Evolutionary conservation across 2,329 filamentous ascomycete species (phyloP).

Genomic region (Myrmaecium sp.): DNA sequence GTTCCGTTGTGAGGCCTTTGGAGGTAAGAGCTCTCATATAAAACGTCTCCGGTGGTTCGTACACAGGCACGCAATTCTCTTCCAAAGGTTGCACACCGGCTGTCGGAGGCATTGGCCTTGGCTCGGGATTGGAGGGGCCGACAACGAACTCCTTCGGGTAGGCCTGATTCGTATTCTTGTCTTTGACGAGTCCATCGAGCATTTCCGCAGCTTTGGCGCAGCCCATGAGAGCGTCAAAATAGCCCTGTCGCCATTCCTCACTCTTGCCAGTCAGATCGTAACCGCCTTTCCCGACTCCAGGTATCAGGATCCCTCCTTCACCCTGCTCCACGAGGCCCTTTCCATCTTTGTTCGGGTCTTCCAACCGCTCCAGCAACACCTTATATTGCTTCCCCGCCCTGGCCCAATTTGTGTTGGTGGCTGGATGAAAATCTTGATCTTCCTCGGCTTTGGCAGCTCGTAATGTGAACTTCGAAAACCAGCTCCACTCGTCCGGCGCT

Average conservation of each 20-base stretch:
- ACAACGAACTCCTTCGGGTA: constrained; percentile 60
- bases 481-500: constrained; percentile 68
- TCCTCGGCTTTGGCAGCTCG: constrained; percentile 46
- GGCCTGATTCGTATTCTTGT: constrained; percentile 46
- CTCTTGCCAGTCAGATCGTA: constrained; percentile 59
- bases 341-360: constrained; percentile 53
- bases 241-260: constrained; percentile 72
- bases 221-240: constrained; percentile 67
- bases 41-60: constrained; percentile 51
- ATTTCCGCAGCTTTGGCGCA: constrained; percentile 63
- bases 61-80: constrained; percentile 57
- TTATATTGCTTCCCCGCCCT: constrained; percentile 43
- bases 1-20: constrained; percentile 58
- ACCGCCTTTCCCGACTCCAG: constrained; percentile 27
- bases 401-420: constrained; percentile 49
- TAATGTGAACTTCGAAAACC: constrained; percentile 49
- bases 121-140: constrained; percentile 69
- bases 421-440: constrained; percentile 37
- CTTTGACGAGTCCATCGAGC: constrained; percentile 61
- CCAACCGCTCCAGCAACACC: constrained; percentile 46
- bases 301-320: constrained; percentile 28
- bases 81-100: constrained; percentile 52
- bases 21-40: constrained; percentile 74
- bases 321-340: constrained; percentile 42
- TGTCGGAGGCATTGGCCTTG: constrained; percentile 52